Evolutionary conservation across 2,329 filamentous ascomycete genomes (phyloP).

Genomic region (Epichloe bromicola): DNA sequence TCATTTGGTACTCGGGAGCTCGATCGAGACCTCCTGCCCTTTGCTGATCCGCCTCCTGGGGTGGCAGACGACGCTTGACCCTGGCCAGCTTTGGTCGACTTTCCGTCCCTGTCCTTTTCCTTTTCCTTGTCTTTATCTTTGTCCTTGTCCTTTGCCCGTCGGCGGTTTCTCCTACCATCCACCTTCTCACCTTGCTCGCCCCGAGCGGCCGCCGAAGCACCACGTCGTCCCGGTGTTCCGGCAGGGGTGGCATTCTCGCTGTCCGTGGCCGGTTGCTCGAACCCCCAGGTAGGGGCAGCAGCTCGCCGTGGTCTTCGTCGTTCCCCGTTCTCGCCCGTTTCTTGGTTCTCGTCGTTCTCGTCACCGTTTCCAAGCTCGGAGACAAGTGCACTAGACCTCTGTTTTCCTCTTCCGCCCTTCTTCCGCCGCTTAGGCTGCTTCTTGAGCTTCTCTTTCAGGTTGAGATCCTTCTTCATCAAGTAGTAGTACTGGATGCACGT

Average conservation of each 20-base stretch:
- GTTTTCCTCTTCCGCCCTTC: conserved; percentile 43
- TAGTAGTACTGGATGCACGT: conserved; percentile 82
- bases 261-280: conserved; percentile 45
- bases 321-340: conserved; percentile 47
- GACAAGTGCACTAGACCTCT: conserved; percentile 50
- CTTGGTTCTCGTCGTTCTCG: conserved; percentile 40
- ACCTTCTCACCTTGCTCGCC: conserved; percentile 34
- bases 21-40: conserved; percentile 41
- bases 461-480: conserved; percentile 59
- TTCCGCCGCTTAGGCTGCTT: conserved; percentile 47
- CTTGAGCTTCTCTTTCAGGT: conserved; percentile 65
- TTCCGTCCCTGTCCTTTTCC: conserved; percentile 23
- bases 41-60: conserved; percentile 23
- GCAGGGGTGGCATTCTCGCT: conserved; percentile 43
- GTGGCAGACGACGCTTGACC: conserved; percentile 29
- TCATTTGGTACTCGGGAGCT: conserved; percentile 35
- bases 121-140: conserved; percentile 10
- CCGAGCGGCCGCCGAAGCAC: conserved; percentile 24
- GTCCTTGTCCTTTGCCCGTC: conserved; percentile 28
- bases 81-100: conserved; percentile 27
- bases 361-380: conserved; percentile 52
- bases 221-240: conserved; percentile 44
- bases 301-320: conserved; percentile 48
- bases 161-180: conserved; percentile 24
- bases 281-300: conserved; percentile 58